A percentile compares a stretch with the other conserved stretches of the same genome.
These are phyloP conservation scores for Gracilaria gracilis DNA, from an alignment of 23 red algal genomes.

Conservation along the genomic window DNA sequence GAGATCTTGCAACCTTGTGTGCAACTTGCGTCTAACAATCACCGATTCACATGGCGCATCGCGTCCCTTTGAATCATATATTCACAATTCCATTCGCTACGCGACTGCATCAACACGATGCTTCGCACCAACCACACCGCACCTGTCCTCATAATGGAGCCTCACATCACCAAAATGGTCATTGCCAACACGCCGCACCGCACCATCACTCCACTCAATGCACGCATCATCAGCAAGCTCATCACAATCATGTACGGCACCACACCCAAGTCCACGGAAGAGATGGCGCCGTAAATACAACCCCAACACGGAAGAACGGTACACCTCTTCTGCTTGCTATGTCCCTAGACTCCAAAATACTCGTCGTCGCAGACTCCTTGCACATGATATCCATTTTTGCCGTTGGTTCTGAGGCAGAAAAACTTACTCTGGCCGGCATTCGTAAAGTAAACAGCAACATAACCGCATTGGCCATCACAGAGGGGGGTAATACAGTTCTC, in stretches of 20 bases:
- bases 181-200: background rate
- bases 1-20: background rate
- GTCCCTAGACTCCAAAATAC: slow-evolving; percentile 3
- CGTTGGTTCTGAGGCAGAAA: background rate
- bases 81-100: slow-evolving; percentile 2
- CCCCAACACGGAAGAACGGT: background rate
- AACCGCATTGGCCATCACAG: background rate
- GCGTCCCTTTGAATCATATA: slow-evolving; percentile 14
- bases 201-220: background rate
- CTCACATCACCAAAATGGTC: background rate
- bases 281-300: background rate
- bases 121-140: background rate
- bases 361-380: slow-evolving; percentile 18
- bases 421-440: background rate
- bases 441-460: background rate
- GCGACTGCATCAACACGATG: background rate
- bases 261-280: background rate
- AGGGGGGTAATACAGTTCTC: slow-evolving; percentile 20
- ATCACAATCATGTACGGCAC: background rate
- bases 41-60: background rate
- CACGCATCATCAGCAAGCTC: background rate
- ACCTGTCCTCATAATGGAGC: background rate
- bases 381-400: slow-evolving; percentile 5
- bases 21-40: background rate
- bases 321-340: slow-evolving; percentile 15